Evolutionary conservation across 1,139 yeast species (phyloP).

Genomic region (Saccharomycopsis hybrid): DNA sequence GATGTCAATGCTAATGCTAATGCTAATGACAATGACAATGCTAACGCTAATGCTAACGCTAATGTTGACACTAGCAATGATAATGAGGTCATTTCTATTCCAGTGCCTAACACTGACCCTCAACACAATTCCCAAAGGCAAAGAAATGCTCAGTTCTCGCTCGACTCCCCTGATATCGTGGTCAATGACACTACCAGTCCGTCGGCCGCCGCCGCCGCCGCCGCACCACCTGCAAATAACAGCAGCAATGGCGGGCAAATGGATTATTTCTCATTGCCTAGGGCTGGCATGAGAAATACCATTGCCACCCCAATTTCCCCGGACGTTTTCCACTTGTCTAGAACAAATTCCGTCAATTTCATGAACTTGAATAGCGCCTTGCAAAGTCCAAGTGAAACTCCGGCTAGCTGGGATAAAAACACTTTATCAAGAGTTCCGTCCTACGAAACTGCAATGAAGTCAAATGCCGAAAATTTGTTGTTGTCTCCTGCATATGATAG

Average conservation of each 20-base stretch:
- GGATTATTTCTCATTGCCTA: slow-evolving; percentile 20
- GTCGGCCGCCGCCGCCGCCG: background rate
- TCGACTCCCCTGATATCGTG: background rate
- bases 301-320: slow-evolving; percentile 42
- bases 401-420: slow-evolving; percentile 34
- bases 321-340: slow-evolving; percentile 48
- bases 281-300: slow-evolving; percentile 1
- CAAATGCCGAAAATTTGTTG: slow-evolving; percentile 40
- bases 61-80: background rate
- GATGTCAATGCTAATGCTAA: background rate
- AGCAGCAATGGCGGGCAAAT: background rate
- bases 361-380: slow-evolving; percentile 14
- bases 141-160: too few species aligned
- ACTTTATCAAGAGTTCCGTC: slow-evolving; percentile 71
- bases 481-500: slow-evolving; percentile 61
- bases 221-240: background rate
- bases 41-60: background rate
- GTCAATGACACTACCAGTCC: background rate
- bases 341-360: slow-evolving; percentile 35
- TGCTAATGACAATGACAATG: background rate
- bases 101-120: background rate
- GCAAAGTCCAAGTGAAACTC: slow-evolving; percentile 22
- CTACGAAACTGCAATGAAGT: slow-evolving; percentile 65
- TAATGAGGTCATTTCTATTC: background rate
- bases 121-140: too few species aligned